Evolutionary conservation across 306 rosid genomes (phyloP).

Genomic region (Trichosanthes truncata): DNA sequence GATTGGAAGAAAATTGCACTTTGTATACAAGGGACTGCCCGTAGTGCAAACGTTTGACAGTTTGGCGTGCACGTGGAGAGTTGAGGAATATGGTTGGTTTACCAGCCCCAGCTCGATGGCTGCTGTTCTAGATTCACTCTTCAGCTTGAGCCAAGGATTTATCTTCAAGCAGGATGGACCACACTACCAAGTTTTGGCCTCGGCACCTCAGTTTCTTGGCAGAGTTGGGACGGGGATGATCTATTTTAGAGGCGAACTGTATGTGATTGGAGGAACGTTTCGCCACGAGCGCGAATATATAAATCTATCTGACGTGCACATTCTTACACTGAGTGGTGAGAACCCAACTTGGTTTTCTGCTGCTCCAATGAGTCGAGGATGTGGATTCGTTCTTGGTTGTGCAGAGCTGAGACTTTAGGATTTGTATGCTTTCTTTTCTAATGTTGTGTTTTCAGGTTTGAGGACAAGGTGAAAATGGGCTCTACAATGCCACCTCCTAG

Average conservation of each 20-base stretch:
- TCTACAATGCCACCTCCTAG: neutral
- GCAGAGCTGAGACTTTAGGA: constrained; percentile 58
- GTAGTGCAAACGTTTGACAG: constrained; percentile 68
- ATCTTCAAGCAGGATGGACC: constrained; percentile 54
- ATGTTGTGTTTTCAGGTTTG: neutral
- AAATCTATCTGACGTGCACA: constrained; percentile 64
- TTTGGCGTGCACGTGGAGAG: constrained; percentile 49
- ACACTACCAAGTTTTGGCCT: constrained; percentile 29
- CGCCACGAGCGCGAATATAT: constrained; percentile 58
- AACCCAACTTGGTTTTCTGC: constrained; percentile 63
- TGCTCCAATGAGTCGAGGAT: constrained; percentile 76
- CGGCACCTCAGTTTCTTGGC: constrained; percentile 58
- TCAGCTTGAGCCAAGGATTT: constrained; percentile 64
- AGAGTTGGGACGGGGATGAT: constrained; percentile 77
- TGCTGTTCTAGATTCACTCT: constrained; percentile 47
- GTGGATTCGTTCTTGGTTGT: constrained; percentile 80
- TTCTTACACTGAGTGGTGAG: constrained; percentile 47
- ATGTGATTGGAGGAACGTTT: constrained; percentile 69
- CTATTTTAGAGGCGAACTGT: constrained; percentile 57
- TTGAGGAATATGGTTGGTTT: constrained; percentile 63
- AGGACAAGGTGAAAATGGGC: neutral
- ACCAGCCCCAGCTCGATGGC: constrained; percentile 61
- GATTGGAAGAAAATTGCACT: constrained; percentile 61
- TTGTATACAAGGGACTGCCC: constrained; percentile 74
- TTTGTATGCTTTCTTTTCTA: too few relatives aligned